phyloP scores from a whole-genome alignment of 345 rosid species.

The Boechera retrofracta region DNA sequence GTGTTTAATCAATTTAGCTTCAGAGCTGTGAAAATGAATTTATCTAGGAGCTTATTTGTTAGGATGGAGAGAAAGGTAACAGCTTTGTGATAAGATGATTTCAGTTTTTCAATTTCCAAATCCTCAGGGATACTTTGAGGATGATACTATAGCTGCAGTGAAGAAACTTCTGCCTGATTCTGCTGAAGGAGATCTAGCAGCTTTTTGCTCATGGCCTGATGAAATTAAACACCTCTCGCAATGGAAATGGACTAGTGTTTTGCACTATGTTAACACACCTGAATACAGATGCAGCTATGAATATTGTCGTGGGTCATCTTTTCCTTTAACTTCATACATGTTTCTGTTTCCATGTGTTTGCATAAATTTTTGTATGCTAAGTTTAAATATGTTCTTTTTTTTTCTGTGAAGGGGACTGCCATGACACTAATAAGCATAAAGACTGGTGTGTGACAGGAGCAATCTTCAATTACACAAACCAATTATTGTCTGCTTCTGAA shows the following conservation, averaged over 20 bases:
- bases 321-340: not conserved
- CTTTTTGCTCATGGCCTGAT: constrained; percentile 89
- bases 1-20: not conserved
- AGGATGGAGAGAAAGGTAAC: not conserved
- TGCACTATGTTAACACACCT: constrained; percentile 92
- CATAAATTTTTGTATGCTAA: not conserved
- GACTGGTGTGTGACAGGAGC: constrained; percentile 77
- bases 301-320: constrained; percentile 68
- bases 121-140: constrained; percentile 63
- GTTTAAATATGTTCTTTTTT: not conserved
- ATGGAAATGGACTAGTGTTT: constrained; percentile 79
- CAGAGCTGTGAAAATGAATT: not conserved
- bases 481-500: constrained; percentile 57
- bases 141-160: constrained; percentile 65
- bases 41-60: not conserved
- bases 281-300: constrained; percentile 84
- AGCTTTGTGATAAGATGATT: not conserved
- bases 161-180: constrained; percentile 71
- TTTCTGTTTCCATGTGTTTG: not conserved
- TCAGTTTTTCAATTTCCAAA: not conserved
- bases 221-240: constrained; percentile 52
- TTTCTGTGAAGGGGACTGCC: constrained; percentile 79
- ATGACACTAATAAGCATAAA: constrained; percentile 64
- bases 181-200: constrained; percentile 76
- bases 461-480: constrained; percentile 80